Conservation (phyloP, 257 asterid species). For the Salvia splendens region DNA sequence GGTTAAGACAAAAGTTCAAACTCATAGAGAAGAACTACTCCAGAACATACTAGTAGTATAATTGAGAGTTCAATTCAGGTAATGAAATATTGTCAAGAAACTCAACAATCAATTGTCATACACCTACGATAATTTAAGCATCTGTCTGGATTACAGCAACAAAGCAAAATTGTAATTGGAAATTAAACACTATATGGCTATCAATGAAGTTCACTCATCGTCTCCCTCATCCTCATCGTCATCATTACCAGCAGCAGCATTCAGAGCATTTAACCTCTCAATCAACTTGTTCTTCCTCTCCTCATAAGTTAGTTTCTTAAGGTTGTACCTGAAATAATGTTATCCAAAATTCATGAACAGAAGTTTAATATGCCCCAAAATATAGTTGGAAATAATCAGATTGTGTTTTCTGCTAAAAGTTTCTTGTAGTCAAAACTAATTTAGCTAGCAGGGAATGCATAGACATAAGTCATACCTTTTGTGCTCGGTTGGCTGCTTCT, state of each 20-base stretch:
- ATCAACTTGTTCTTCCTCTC: conserved; percentile 54
- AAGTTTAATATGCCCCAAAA: too few relatives aligned
- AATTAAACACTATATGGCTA: background rate
- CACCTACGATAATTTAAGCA: background rate
- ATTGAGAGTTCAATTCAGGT: background rate
- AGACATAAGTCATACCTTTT: conserved; percentile 48
- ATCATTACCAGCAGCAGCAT: conserved; percentile 44
- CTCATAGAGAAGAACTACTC: background rate
- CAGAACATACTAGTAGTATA: background rate
- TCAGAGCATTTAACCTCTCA: conserved; percentile 54
- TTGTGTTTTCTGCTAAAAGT: too few relatives aligned
- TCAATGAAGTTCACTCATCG: conserved; percentile 36
- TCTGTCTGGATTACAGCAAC: background rate
- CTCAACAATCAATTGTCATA: background rate
- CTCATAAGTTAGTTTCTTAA: conserved; percentile 57
- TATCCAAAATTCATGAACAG: too few relatives aligned
- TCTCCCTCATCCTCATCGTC: conserved; percentile 48
- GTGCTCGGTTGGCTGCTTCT: conserved; percentile 59
- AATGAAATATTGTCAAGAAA: background rate
- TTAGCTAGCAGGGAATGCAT: too few relatives aligned
- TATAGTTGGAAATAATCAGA: background rate
- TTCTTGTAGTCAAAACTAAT: too few relatives aligned
- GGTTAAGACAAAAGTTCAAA: background rate
- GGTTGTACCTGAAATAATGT: conserved; percentile 42
- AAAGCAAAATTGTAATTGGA: conserved; percentile 7